Percentiles rank a stretch among this genome's conserved stretches.
Conservation (phyloP, 2,329 filamentous ascomycete genomes). For the Trichophyton benhamiae region DNA sequence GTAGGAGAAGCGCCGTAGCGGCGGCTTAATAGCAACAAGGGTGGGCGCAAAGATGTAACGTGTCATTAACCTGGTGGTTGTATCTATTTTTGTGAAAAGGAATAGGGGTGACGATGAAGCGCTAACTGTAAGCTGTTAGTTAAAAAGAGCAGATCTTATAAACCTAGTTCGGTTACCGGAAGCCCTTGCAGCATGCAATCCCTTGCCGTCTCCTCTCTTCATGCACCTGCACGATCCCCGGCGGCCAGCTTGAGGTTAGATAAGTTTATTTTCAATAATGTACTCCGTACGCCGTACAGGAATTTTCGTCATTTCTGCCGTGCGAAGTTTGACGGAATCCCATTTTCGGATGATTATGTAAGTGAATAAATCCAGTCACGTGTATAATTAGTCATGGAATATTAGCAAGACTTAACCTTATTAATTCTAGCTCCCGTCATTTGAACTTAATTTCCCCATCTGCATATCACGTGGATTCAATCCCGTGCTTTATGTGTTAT, state of each 20-base stretch:
- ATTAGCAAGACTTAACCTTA: background rate
- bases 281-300: no score
- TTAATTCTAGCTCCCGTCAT: background rate
- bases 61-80: background rate
- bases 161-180: background rate
- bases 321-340: no score
- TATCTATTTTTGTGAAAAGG: background rate
- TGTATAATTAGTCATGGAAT: background rate
- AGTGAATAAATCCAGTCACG: background rate
- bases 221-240: background rate
- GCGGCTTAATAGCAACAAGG: background rate
- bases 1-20: background rate
- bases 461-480: background rate
- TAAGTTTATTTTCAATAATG: background rate
- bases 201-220: background rate
- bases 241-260: background rate
- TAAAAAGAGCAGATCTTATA: background rate
- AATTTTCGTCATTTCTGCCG: no score
- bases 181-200: background rate
- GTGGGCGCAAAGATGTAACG: background rate
- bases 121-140: background rate
- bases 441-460: background rate
- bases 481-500: background rate
- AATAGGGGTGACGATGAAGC: background rate
- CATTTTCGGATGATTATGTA: background rate